Percentiles rank a stretch among this genome's conserved stretches.
phyloP scores from a whole-genome alignment of 352 stramenopile genomes.

The Aphanomyces invadans region DNA sequence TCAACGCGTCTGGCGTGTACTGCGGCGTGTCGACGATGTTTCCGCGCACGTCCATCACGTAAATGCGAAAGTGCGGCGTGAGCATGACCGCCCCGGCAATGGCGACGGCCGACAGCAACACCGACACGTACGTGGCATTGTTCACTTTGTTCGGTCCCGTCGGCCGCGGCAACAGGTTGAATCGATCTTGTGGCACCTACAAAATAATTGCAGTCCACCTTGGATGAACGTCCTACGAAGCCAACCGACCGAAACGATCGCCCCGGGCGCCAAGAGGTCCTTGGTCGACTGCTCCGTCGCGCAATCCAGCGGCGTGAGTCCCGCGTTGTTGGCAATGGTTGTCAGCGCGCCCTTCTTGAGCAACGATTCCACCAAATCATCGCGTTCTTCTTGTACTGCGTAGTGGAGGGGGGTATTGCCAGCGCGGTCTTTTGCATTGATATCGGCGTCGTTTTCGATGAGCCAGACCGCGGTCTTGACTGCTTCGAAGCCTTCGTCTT shows the following conservation, averaged over 20 bases:
- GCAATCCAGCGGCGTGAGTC: conserved; percentile 56
- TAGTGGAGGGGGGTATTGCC: conserved; percentile 84
- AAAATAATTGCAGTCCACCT: too few species aligned
- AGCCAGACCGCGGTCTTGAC: conserved; percentile 82
- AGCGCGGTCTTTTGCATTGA: conserved; percentile 66
- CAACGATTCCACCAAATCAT: conserved; percentile 74
- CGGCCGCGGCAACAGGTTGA: conserved; percentile 3
- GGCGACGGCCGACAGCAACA: conserved; percentile 72
- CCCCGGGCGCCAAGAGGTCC: conserved; percentile 59
- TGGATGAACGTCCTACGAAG: not conserved
- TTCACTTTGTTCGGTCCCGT: conserved; percentile 17
- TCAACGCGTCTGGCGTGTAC: conserved; percentile 76
- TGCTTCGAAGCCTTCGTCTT: conserved; percentile 84
- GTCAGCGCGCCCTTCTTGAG: conserved; percentile 80
- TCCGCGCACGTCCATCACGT: conserved; percentile 71
- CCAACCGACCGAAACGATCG: conserved; percentile 26
- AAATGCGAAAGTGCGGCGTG: conserved; percentile 82
- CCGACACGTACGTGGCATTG: conserved; percentile 81
- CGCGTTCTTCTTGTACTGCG: conserved; percentile 69
- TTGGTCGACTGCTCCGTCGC: conserved; percentile 51
- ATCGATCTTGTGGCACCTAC: conserved; percentile 6
- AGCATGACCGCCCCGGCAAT: conserved; percentile 82
- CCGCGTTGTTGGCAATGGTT: conserved; percentile 63
- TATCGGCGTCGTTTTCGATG: conserved; percentile 76
- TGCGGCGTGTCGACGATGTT: conserved; percentile 62